Evolutionary conservation across 805 yeast species (phyloP).

Genomic region (Teunomyces aglyptinius): DNA sequence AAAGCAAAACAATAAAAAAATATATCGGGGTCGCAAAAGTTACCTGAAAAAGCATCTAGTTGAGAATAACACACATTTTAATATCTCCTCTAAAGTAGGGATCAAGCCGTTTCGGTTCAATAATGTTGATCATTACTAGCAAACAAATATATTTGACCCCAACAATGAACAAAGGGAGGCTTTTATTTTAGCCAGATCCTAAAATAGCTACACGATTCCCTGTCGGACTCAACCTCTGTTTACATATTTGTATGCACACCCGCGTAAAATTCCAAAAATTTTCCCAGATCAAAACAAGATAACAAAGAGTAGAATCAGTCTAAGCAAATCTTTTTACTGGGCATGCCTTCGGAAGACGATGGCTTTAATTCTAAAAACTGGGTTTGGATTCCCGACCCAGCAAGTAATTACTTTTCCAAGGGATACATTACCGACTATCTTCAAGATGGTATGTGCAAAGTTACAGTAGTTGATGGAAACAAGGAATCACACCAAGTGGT

Average conservation of each 20-base stretch:
- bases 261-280: conserved; percentile 1
- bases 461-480: conserved; percentile 37
- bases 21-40: neutral
- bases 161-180: too few relatives aligned
- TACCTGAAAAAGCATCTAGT: neutral
- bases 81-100: too few relatives aligned
- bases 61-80: too few relatives aligned
- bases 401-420: conserved; percentile 50
- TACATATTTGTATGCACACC: neutral
- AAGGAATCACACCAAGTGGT: conserved; percentile 44
- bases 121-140: too few relatives aligned
- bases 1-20: neutral
- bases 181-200: too few relatives aligned
- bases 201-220: neutral
- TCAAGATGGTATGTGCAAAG: conserved; percentile 34
- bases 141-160: too few relatives aligned
- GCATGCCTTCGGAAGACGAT: conserved; percentile 23
- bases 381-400: conserved; percentile 78
- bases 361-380: conserved; percentile 49
- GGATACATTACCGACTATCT: conserved; percentile 54
- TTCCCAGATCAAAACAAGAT: conserved; percentile 4
- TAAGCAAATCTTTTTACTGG: neutral
- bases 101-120: too few relatives aligned
- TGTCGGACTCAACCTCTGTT: neutral
- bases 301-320: neutral